A percentile compares a stretch with the other conserved stretches of the same genome.
Evolutionary conservation across 257 asterid genomes (phyloP).

Genomic region (Rehmannia glutinosa): DNA sequence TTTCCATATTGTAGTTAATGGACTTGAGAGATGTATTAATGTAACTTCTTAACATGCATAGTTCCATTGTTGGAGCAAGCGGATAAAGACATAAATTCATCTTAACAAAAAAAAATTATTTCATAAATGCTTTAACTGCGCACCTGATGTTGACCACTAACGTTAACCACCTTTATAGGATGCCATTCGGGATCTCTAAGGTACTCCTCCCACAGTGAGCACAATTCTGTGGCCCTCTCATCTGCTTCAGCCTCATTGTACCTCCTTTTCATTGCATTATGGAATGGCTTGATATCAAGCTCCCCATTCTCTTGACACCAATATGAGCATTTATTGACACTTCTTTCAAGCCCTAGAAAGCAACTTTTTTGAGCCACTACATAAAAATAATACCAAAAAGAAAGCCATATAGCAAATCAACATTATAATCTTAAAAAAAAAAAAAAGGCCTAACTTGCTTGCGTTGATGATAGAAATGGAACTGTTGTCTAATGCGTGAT

Average conservation of each 20-base stretch:
- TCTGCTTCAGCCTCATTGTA: constrained; percentile 65
- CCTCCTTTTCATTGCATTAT: constrained; percentile 59
- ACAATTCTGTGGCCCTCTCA: constrained; percentile 74
- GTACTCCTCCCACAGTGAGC: constrained; percentile 91
- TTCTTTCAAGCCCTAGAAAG: constrained; percentile 63
- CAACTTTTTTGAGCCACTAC: constrained; percentile 17
- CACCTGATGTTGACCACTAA: constrained; percentile 64
- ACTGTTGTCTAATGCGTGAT: constrained; percentile 1
- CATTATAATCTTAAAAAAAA: too few relatives aligned
- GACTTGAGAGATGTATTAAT: neutral
- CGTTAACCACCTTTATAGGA: constrained; percentile 55
- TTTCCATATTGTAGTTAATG: neutral
- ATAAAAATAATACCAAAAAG: constrained; percentile 11
- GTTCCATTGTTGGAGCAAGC: neutral
- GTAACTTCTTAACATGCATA: neutral
- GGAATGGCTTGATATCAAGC: constrained; percentile 72
- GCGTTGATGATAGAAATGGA: too few relatives aligned
- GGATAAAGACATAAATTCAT: neutral
- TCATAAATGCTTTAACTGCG: constrained; percentile 10
- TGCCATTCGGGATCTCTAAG: constrained; percentile 96
- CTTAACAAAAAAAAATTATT: neutral
- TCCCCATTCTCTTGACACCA: constrained; percentile 89
- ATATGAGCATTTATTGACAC: constrained; percentile 36
- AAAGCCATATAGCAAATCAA: neutral
- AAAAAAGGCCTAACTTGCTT: constrained; percentile 5